Evolutionary conservation across 106 monocot genomes (phyloP).

Genomic region (Hemerocallis citrina): DNA sequence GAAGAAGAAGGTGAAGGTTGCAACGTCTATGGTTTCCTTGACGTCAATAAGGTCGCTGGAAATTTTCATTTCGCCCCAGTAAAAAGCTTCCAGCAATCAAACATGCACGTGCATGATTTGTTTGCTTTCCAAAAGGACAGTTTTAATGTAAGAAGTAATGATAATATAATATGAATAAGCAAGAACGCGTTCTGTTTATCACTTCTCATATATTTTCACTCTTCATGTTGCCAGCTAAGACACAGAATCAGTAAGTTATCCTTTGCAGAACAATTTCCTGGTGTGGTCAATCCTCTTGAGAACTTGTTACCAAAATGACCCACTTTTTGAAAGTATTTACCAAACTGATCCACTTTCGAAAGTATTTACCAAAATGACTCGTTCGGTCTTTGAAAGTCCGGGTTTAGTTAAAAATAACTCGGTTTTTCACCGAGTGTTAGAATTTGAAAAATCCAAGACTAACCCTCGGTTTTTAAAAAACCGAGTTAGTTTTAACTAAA

Average conservation of each 20-base stretch:
- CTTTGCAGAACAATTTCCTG: constrained; percentile 79
- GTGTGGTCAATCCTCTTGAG: constrained; percentile 96
- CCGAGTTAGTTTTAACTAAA: too few species aligned
- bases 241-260: constrained; percentile 79
- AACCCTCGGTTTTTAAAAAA: too few species aligned
- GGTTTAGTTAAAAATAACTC: too few species aligned
- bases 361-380: too few species aligned
- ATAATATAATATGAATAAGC: background rate
- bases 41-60: constrained; percentile 94
- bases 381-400: too few species aligned
- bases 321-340: too few species aligned
- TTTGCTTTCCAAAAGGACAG: constrained; percentile 77
- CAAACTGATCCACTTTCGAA: too few species aligned
- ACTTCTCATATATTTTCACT: background rate
- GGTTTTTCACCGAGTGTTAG: too few species aligned
- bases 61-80: constrained; percentile 98
- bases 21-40: constrained; percentile 87
- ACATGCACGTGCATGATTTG: constrained; percentile 86
- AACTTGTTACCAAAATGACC: too few species aligned
- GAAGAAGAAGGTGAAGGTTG: constrained; percentile 98
- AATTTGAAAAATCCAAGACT: too few species aligned
- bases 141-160: constrained; percentile 63
- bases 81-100: constrained; percentile 92
- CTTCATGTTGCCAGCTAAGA: constrained; percentile 49
- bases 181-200: constrained; percentile 3